These are phyloP conservation scores for Hericium erinaceus DNA, from an alignment of 768 basidiomycete genomes.

Conservation along the genomic window DNA sequence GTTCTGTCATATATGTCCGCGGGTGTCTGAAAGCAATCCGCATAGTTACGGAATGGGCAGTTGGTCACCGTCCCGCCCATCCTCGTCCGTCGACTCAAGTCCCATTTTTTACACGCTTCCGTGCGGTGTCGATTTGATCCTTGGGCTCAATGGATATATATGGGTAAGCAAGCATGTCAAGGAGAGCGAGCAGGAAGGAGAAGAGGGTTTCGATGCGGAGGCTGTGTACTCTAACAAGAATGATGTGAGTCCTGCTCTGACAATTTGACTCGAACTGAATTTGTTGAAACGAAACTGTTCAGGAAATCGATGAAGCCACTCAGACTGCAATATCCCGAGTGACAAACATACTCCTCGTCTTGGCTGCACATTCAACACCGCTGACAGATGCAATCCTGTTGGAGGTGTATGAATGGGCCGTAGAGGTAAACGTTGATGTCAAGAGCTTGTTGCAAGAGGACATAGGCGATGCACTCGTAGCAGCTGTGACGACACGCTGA, in stretches of 20 bases:
- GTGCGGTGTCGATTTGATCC: conserved; percentile 92
- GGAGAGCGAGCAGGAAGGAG: conserved; percentile 69
- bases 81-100: conserved; percentile 85
- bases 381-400: conserved; percentile 73
- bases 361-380: conserved; percentile 77
- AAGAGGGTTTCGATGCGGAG: conserved; percentile 90
- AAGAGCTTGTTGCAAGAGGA: conserved; percentile 64
- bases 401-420: conserved; percentile 83
- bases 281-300: conserved; percentile 10
- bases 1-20: background rate
- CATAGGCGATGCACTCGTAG: conserved; percentile 56
- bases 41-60: conserved; percentile 87
- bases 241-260: conserved; percentile 45
- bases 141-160: conserved; percentile 93
- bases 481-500: conserved; percentile 28
- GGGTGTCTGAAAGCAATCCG: conserved; percentile 1
- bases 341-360: conserved; percentile 70
- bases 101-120: conserved; percentile 91
- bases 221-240: conserved; percentile 94
- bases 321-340: conserved; percentile 78
- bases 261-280: conserved; percentile 4
- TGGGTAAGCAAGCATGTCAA: conserved; percentile 91
- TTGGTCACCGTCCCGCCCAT: conserved; percentile 77
- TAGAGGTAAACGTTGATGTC: conserved; percentile 58
- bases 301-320: conserved; percentile 84